A percentile compares a stretch with the other conserved stretches of the same genome.
phyloP scores from a whole-genome alignment of 108 stramenopile species.

The Cafeteria roenbergensis region DNA sequence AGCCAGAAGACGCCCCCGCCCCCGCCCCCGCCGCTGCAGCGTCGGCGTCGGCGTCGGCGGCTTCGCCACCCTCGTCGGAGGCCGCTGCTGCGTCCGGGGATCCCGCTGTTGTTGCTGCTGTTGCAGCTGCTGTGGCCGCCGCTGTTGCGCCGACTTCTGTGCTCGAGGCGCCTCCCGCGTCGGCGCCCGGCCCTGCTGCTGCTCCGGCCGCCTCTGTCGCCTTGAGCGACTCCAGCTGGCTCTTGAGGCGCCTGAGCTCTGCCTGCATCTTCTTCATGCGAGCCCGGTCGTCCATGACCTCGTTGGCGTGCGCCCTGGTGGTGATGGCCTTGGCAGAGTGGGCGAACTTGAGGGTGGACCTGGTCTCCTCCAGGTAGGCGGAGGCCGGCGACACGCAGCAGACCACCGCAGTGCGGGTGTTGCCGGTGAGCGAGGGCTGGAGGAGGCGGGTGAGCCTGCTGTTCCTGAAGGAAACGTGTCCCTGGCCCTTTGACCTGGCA shows the following conservation, averaged over 20 bases:
- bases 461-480: slow-evolving; percentile 58
- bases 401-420: slow-evolving; percentile 80
- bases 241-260: not conserved
- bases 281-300: slow-evolving; percentile 7
- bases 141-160: no score
- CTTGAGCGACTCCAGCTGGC: no score
- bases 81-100: no score
- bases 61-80: no score
- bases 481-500: slow-evolving; percentile 28
- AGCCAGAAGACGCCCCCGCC: no score
- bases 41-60: no score
- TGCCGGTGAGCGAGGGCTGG: slow-evolving; percentile 86
- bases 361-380: slow-evolving; percentile 76
- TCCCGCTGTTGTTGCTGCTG: no score
- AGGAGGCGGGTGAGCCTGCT: slow-evolving; percentile 87
- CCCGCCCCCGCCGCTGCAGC: no score
- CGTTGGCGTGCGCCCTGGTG: slow-evolving; percentile 5
- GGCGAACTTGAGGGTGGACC: slow-evolving; percentile 82
- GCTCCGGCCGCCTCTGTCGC: no score
- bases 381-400: slow-evolving; percentile 78
- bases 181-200: no score
- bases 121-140: no score
- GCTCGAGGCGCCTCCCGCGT: no score
- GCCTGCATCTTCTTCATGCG: not conserved
- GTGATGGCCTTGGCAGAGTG: slow-evolving; percentile 45